Evolutionary conservation across 169 alveolate genomes (phyloP).

Genomic region (Plasmodium ovale): DNA sequence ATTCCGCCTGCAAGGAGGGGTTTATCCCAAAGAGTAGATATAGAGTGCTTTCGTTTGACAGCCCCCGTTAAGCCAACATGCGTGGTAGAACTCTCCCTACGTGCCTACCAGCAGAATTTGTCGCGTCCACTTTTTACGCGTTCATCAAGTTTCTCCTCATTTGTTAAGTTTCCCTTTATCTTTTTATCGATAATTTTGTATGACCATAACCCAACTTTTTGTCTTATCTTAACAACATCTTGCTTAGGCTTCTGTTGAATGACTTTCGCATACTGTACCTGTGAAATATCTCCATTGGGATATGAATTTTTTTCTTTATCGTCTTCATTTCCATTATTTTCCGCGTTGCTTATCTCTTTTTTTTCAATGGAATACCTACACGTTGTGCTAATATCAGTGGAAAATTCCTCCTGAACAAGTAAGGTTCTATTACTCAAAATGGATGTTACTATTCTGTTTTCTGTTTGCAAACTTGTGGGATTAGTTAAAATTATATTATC

Average conservation of each 20-base stretch:
- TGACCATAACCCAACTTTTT: conserved; percentile 87
- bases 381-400: conserved; percentile 83
- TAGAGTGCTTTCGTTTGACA: too few species aligned
- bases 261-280: conserved; percentile 52
- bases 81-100: too few species aligned
- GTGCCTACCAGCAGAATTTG: conserved; percentile 86
- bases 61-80: too few species aligned
- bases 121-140: conserved; percentile 84
- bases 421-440: conserved; percentile 81
- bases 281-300: conserved; percentile 8
- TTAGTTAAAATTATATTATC: conserved; percentile 78
- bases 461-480: conserved; percentile 79
- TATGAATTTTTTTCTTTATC: conserved; percentile 1
- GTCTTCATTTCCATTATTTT: not conserved
- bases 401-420: conserved; percentile 78
- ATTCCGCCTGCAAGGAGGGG: too few species aligned
- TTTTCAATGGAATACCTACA: conserved; percentile 70
- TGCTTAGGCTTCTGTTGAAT: conserved; percentile 24
- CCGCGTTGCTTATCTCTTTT: too few species aligned
- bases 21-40: too few species aligned
- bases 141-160: conserved; percentile 83
- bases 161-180: conserved; percentile 80
- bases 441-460: conserved; percentile 76
- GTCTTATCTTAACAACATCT: conserved; percentile 78
- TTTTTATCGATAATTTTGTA: conserved; percentile 82